Evolutionary conservation across 305 asterid genomes (phyloP).

Genomic region (Fraxinus floribunda): DNA sequence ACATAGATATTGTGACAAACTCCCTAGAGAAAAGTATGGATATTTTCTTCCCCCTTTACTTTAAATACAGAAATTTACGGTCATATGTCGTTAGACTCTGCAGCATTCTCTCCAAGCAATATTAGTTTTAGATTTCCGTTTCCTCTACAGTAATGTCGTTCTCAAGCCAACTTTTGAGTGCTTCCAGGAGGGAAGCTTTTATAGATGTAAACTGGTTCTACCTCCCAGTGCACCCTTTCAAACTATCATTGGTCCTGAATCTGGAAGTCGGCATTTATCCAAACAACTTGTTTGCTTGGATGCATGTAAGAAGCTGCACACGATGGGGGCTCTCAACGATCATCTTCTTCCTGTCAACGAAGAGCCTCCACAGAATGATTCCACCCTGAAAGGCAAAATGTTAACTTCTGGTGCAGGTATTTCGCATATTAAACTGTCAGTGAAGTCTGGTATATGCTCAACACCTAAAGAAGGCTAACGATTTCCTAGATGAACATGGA

Average conservation of each 20-base stretch:
- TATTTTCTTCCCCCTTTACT: slow-evolving; percentile 10
- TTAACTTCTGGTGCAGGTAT: slow-evolving; percentile 63
- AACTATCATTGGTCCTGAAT: slow-evolving; percentile 58
- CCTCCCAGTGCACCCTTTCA: slow-evolving; percentile 76
- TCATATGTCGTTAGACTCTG: not conserved
- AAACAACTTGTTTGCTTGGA: slow-evolving; percentile 82
- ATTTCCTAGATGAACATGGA: not conserved
- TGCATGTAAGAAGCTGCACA: slow-evolving; percentile 83
- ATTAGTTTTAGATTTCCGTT: slow-evolving; percentile 6
- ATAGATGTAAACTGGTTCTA: slow-evolving; percentile 58
- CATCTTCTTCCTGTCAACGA: slow-evolving; percentile 52
- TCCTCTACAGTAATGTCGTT: slow-evolving; percentile 41
- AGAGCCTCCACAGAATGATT: slow-evolving; percentile 37
- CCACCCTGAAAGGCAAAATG: slow-evolving; percentile 29
- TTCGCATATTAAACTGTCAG: not conserved
- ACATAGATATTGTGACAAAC: slow-evolving; percentile 62
- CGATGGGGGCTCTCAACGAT: slow-evolving; percentile 61
- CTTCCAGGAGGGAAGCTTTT: slow-evolving; percentile 47
- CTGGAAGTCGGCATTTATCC: slow-evolving; percentile 40
- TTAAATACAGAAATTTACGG: not conserved
- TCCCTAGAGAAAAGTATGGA: slow-evolving; percentile 65
- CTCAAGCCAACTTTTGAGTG: slow-evolving; percentile 57
- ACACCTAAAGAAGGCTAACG: not conserved
- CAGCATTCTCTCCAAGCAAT: not conserved
- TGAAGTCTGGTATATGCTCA: not conserved